Conservation (phyloP, 495 filamentous ascomycete species). For the Penicillium verhagenii region DNA sequence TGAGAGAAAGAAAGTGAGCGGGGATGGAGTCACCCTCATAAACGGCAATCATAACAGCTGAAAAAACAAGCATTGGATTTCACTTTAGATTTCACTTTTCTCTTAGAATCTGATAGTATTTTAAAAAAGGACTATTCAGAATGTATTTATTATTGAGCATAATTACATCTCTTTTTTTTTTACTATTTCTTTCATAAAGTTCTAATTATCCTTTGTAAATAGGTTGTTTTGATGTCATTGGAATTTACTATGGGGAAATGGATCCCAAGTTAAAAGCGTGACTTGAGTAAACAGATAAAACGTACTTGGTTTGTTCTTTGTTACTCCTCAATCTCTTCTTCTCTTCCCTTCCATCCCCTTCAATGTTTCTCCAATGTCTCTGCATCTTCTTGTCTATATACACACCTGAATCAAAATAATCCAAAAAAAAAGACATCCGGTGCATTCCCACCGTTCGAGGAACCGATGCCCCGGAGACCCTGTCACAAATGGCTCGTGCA, state of each 20-base stretch:
- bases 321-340: not conserved
- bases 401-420: too few species aligned
- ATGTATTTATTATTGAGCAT: too few species aligned
- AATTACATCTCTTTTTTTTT: too few species aligned
- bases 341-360: not conserved
- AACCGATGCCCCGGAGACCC: constrained; percentile 24
- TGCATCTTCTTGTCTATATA: not conserved
- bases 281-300: not conserved
- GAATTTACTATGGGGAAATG: not conserved
- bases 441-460: constrained; percentile 26
- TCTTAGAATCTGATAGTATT: too few species aligned
- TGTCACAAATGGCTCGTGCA: constrained; percentile 25
- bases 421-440: constrained; percentile 10
- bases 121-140: too few species aligned
- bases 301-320: not conserved
- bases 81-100: too few species aligned
- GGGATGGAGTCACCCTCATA: constrained; percentile 36
- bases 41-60: constrained; percentile 6
- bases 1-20: constrained; percentile 18
- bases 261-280: not conserved
- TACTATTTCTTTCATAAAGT: too few species aligned
- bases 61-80: too few species aligned
- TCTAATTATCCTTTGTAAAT: too few species aligned
- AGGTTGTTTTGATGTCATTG: too few species aligned
- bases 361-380: too few species aligned